phyloP scores from a whole-genome alignment of 2,329 filamentous ascomycete genomes.

The Botryotinia calthae region DNA sequence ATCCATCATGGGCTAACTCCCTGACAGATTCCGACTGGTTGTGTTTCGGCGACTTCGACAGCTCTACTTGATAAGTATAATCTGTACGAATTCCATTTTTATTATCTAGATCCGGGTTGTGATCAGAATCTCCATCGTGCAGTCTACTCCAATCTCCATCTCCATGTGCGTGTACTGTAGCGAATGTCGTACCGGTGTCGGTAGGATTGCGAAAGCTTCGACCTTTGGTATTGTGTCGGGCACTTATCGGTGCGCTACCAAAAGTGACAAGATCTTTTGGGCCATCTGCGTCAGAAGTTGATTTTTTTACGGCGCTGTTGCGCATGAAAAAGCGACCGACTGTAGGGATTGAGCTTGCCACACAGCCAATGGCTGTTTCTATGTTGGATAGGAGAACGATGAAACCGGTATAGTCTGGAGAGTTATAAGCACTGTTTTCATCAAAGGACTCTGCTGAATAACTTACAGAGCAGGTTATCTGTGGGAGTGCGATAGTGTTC shows the following conservation, averaged over 20 bases:
- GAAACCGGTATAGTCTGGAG: slow-evolving; percentile 12
- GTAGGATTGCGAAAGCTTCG: slow-evolving; percentile 20
- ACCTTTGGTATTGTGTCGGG: background rate
- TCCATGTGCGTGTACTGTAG: slow-evolving; percentile 11
- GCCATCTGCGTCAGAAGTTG: background rate
- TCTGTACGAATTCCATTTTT: slow-evolving; percentile 1
- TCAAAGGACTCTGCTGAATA: background rate
- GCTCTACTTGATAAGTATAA: slow-evolving; percentile 22
- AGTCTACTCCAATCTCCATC: slow-evolving; percentile 22
- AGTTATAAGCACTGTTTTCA: background rate
- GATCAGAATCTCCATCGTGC: slow-evolving; percentile 12
- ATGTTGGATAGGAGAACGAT: slow-evolving; percentile 18
- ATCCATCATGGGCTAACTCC: background rate
- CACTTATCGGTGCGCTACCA: slow-evolving; percentile 6
- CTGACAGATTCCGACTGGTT: background rate
- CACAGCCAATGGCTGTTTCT: slow-evolving; percentile 19
- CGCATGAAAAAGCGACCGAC: slow-evolving; percentile 10
- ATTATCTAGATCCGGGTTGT: background rate
- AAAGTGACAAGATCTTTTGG: slow-evolving; percentile 6
- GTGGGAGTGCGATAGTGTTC: background rate
- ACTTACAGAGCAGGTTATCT: slow-evolving; percentile 34
- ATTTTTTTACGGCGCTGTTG: background rate
- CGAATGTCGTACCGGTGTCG: slow-evolving; percentile 13
- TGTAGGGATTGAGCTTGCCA: slow-evolving; percentile 18
- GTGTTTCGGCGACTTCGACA: slow-evolving; percentile 9